Conservation (phyloP, 805 yeast genomes). For the Ogataea thermomethanolica region DNA sequence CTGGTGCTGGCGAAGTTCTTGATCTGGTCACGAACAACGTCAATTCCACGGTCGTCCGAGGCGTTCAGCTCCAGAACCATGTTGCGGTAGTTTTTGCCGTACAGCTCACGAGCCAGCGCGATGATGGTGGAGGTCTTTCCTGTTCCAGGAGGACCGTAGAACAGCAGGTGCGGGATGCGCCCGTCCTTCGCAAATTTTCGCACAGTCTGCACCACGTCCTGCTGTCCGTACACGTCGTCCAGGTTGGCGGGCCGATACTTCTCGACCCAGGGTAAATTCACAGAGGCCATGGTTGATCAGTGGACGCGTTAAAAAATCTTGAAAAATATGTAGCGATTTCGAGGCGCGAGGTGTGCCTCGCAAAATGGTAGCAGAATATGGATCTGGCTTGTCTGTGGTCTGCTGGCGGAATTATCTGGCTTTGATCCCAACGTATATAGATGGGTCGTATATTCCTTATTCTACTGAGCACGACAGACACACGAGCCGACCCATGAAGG, state of each 20-base stretch:
- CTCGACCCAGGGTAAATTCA: slow-evolving; percentile 85
- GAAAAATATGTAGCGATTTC: no score
- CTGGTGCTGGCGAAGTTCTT: slow-evolving; percentile 94
- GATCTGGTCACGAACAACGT: slow-evolving; percentile 95
- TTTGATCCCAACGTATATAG: background rate
- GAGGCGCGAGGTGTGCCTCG: background rate
- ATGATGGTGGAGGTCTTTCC: slow-evolving; percentile 88
- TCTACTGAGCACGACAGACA: background rate
- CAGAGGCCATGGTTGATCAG: slow-evolving; percentile 19
- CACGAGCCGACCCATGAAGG: slow-evolving; percentile 2
- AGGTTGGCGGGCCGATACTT: slow-evolving; percentile 85
- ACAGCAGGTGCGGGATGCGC: slow-evolving; percentile 82
- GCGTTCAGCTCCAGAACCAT: slow-evolving; percentile 96
- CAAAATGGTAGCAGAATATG: background rate
- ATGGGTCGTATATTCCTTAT: background rate
- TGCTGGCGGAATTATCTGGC: background rate
- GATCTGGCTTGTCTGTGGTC: slow-evolving; percentile 1
- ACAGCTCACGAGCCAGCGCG: slow-evolving; percentile 83
- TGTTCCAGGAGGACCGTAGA: slow-evolving; percentile 95
- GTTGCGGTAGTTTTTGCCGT: slow-evolving; percentile 74
- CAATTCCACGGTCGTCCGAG: slow-evolving; percentile 96
- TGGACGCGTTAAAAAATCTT: slow-evolving; percentile 2
- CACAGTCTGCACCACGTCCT: slow-evolving; percentile 79
- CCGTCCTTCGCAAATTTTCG: slow-evolving; percentile 81
- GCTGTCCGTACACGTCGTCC: slow-evolving; percentile 90